These are phyloP conservation scores for Lumnitzera littorea DNA, from an alignment of 345 rosid species.

Conservation along the genomic window DNA sequence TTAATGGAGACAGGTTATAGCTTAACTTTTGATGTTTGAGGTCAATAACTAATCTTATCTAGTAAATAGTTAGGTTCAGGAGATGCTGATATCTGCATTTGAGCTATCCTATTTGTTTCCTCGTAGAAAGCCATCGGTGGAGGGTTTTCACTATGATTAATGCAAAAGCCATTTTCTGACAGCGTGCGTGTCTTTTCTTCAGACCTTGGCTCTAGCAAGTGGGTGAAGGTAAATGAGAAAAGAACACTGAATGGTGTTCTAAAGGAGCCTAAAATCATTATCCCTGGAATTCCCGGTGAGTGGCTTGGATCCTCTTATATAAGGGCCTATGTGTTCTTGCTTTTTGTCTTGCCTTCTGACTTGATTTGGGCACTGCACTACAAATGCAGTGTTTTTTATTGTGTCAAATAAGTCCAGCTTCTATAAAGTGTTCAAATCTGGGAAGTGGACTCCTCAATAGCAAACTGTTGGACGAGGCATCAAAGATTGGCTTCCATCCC, in stretches of 20 bases:
- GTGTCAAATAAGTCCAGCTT: constrained; percentile 64
- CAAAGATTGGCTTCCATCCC: no score
- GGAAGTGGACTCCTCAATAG: constrained; percentile 42
- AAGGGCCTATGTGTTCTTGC: not conserved
- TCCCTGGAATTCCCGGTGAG: constrained; percentile 78
- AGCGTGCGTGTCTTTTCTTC: not conserved
- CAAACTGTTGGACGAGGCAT: no score
- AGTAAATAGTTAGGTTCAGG: no score
- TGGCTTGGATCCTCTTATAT: not conserved
- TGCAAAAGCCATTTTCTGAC: no score
- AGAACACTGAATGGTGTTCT: constrained; percentile 53
- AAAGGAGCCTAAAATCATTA: constrained; percentile 49
- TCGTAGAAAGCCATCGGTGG: no score
- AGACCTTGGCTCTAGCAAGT: constrained; percentile 37
- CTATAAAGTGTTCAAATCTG: constrained; percentile 54
- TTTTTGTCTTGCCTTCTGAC: constrained; percentile 1
- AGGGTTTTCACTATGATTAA: no score
- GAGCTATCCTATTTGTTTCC: no score
- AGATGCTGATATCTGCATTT: no score
- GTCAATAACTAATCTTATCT: no score
- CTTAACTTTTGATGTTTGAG: no score
- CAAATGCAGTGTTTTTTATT: constrained; percentile 52
- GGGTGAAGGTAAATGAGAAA: constrained; percentile 75
- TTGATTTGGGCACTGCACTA: not conserved
- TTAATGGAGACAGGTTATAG: no score